A percentile compares a stretch with the other conserved stretches of the same genome.
Evolutionary conservation across 495 filamentous ascomycete species (phyloP).

Genomic region (Daldinia concentrica): DNA sequence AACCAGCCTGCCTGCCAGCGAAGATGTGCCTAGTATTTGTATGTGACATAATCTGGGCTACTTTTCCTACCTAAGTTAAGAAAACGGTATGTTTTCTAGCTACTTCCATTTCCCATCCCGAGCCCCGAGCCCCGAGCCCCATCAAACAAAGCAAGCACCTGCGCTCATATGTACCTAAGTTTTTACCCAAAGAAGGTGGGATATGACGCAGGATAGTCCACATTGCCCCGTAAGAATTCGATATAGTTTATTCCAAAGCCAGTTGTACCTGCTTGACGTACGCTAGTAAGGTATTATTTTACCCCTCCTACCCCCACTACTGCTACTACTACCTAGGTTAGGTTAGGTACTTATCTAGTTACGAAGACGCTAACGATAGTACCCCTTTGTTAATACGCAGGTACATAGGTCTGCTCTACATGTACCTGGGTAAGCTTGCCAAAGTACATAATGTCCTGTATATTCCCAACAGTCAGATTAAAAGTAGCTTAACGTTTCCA

Average conservation of each 20-base stretch:
- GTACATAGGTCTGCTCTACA: no score
- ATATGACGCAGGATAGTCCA: slow-evolving; percentile 33
- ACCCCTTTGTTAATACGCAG: neutral
- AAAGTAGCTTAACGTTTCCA: neutral
- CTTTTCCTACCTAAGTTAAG: neutral
- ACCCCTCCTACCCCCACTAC: neutral
- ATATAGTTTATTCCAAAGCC: neutral
- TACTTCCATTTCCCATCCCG: slow-evolving; percentile 28
- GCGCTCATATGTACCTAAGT: no score
- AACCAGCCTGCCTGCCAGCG: neutral
- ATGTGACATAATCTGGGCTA: neutral
- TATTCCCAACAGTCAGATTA: neutral
- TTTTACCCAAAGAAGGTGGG: neutral
- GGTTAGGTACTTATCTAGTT: no score
- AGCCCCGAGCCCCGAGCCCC: no score
- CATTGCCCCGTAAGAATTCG: neutral
- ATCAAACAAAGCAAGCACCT: no score
- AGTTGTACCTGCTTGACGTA: neutral
- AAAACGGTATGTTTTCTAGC: slow-evolving; percentile 22
- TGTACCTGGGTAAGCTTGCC: neutral
- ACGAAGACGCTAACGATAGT: neutral
- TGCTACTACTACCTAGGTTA: no score
- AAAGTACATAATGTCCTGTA: neutral
- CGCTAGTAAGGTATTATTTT: neutral
- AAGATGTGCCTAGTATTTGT: slow-evolving; percentile 23